Evolutionary conservation across 306 rosid species (phyloP), one percentile per base, ranked within the genome.

Genomic region (Purshia tridentata): DNA sequence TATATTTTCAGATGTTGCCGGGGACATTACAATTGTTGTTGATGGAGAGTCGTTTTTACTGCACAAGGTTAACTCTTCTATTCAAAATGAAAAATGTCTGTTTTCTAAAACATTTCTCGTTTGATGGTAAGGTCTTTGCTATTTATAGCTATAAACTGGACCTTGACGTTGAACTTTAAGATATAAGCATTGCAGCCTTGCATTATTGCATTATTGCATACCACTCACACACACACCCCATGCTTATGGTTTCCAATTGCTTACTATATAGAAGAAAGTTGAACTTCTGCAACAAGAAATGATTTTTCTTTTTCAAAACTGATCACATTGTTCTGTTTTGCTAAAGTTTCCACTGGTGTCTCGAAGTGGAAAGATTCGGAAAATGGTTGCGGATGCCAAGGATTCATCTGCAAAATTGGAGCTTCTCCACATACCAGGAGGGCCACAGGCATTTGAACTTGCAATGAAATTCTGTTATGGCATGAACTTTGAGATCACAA

Each of bases 1-100:
- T 50, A 90, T 92, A 76, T 92, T 92, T 82, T 88, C 96, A 58
- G 98, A 90, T 81, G 96, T 92, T 70, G 94, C 98, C 48, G 96
- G 94, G 46, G 98, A 92, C 81, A 87, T 92, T 50, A 92, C 92
- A 67, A 82, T 92, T 41, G 83, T 84, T 0, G 90, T 87, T 51
- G 90, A 87, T 83, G 96, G 95, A 35, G 92, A 92, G 60, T 85
- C 95, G 48, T 92, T 92, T 86, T 86, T 92, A 58, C 85, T 90
- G 49, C 98, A 92, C 49, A 92, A 90, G 98, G 98, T 92, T 80
- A 58, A 53, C n/a, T 65, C 48, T 14, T 55, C 61, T 40, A 72
- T 69, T 62, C 20, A 52, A 58, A 48, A 61, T 76, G 39, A 3
- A 52, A 62, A 22, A 8, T 66, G 7, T 13, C n/a, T 20, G 18